Evolutionary conservation across 352 stramenopile genomes (phyloP).

Genomic region (Pythium myriotylum): DNA sequence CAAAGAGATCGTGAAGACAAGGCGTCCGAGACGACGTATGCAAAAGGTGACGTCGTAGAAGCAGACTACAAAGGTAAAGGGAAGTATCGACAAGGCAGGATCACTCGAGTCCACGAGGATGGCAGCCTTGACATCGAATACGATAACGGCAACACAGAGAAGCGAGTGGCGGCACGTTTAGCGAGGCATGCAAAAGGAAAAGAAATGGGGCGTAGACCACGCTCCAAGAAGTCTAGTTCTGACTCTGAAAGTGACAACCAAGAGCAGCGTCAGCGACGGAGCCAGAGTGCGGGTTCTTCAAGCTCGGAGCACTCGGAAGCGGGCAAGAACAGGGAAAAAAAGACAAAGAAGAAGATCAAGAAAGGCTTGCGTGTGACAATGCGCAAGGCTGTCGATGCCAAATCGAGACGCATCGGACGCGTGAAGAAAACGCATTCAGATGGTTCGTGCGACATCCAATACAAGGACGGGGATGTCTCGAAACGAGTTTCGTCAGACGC

Average conservation of each 20-base stretch:
- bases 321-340: constrained; percentile 6
- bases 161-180: background rate
- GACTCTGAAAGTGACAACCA: background rate
- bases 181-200: background rate
- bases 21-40: constrained; percentile 22
- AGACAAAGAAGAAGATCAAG: constrained; percentile 25
- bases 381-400: constrained; percentile 34
- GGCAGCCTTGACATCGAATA: constrained; percentile 67
- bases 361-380: constrained; percentile 44
- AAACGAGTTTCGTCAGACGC: constrained; percentile 34
- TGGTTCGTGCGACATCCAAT: constrained; percentile 65
- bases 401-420: constrained; percentile 33
- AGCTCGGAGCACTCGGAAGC: background rate
- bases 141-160: constrained; percentile 52
- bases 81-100: constrained; percentile 48
- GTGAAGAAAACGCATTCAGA: constrained; percentile 50
- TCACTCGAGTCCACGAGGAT: constrained; percentile 49
- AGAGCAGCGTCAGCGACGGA: background rate
- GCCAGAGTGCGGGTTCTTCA: constrained; percentile 2
- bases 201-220: background rate
- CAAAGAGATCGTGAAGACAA: constrained; percentile 1
- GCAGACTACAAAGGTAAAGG: constrained; percentile 46
- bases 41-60: constrained; percentile 45
- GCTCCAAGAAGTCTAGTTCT: background rate
- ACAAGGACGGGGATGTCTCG: constrained; percentile 48